A percentile compares a stretch with the other conserved stretches of the same genome.
Conservation (phyloP, 306 rosid species). For the Dryas octopetala region DNA sequence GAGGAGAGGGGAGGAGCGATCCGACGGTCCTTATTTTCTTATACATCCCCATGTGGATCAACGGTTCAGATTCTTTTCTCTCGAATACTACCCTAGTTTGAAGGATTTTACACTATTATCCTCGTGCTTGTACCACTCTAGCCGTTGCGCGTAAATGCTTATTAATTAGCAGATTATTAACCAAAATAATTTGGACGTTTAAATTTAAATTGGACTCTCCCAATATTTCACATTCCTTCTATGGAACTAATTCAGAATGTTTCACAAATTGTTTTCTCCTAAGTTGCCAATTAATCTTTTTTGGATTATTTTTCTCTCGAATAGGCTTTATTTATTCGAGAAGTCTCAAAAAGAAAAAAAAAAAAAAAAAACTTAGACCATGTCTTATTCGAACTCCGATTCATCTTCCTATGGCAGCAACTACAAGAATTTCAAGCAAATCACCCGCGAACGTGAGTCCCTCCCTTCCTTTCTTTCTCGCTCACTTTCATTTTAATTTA, state of each 20-base stretch:
- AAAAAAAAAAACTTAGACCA: slow-evolving; percentile 16
- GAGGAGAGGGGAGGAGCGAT: neutral
- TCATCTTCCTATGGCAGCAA: slow-evolving; percentile 53
- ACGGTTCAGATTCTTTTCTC: neutral
- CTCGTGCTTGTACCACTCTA: no score
- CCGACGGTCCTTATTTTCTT: neutral
- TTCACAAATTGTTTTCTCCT: no score
- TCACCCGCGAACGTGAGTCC: slow-evolving; percentile 57
- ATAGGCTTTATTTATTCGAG: no score
- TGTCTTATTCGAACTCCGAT: slow-evolving; percentile 58
- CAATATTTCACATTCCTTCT: no score
- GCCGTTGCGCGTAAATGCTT: no score
- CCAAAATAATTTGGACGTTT: neutral
- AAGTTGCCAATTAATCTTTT: no score
- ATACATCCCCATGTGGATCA: neutral
- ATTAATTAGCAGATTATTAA: no score
- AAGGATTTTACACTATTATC: neutral
- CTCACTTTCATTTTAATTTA: neutral
- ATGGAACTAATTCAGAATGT: no score
- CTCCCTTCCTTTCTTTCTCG: neutral
- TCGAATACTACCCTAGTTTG: neutral
- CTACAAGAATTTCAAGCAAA: slow-evolving; percentile 55
- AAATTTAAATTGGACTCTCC: no score
- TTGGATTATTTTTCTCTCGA: no score
- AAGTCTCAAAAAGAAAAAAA: neutral